A percentile compares a stretch with the other conserved stretches of the same genome.
phyloP scores from a whole-genome alignment of 257 asterid species.

The Rauvolfia tetraphylla region DNA sequence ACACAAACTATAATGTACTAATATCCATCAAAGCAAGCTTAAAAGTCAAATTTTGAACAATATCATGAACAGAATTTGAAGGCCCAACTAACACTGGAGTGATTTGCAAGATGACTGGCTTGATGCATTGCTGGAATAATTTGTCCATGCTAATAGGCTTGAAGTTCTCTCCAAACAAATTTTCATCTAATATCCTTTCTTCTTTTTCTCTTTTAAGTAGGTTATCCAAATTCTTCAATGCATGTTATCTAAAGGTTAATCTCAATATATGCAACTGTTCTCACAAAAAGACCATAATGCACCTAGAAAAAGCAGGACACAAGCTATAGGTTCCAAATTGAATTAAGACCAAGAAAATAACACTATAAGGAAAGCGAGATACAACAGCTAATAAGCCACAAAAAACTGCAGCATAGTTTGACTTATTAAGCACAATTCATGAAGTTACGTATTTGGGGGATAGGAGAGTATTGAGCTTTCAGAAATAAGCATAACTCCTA shows the following conservation, averaged over 20 bases:
- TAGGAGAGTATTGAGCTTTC: constrained; percentile 14
- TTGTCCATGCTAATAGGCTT: background rate
- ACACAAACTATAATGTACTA: background rate
- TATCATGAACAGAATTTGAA: background rate
- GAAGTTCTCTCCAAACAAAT: background rate
- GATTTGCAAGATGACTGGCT: background rate
- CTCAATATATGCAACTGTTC: background rate
- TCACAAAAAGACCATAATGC: background rate
- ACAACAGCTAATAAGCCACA: constrained; percentile 10
- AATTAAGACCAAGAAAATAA: background rate
- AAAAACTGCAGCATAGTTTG: background rate
- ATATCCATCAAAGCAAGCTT: background rate
- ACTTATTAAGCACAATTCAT: background rate
- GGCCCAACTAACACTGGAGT: background rate
- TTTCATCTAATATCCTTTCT: background rate
- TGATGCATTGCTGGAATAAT: background rate
- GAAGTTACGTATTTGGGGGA: background rate
- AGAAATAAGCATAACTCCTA: background rate
- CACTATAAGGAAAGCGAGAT: background rate
- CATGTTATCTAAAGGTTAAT: constrained; percentile 5
- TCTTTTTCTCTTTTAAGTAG: background rate
- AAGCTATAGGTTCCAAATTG: background rate
- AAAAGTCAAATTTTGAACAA: background rate
- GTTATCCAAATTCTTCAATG: constrained; percentile 1
- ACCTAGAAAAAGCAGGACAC: background rate